Conservation (phyloP, 805 yeast genomes). For the Cyberlindnera samutprakarnensis region DNA sequence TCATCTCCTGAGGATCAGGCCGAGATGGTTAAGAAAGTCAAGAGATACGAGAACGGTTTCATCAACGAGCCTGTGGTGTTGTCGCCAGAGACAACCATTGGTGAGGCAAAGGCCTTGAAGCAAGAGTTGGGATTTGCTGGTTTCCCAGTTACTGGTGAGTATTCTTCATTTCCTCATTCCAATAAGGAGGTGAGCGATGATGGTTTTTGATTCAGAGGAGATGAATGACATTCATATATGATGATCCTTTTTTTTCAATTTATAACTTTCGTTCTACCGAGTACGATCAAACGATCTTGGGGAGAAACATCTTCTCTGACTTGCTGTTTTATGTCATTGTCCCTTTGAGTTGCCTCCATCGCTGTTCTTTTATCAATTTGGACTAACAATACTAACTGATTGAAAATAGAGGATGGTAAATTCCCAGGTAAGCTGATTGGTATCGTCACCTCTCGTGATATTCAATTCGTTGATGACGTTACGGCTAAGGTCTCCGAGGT, state of each 20-base stretch:
- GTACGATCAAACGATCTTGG: conserved; percentile 92
- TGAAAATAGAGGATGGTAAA: conserved; percentile 72
- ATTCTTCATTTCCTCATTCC: conserved; percentile 5
- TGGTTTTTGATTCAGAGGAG: no score
- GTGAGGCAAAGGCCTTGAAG: conserved; percentile 69
- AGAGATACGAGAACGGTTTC: conserved; percentile 96
- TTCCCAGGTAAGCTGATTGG: conserved; percentile 88
- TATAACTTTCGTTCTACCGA: conserved; percentile 99
- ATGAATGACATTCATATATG: conserved; percentile 25
- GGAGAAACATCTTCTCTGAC: conserved; percentile 55
- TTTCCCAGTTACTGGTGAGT: conserved; percentile 99
- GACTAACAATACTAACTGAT: conserved; percentile 13
- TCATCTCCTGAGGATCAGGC: conserved; percentile 97
- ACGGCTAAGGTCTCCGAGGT: conserved; percentile 57
- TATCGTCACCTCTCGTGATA: conserved; percentile 94
- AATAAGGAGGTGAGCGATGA: not conserved
- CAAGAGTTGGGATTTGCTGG: conserved; percentile 83
- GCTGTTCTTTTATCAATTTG: no score
- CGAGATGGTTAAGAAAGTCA: conserved; percentile 94
- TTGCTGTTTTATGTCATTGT: no score
- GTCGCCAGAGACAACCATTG: conserved; percentile 68
- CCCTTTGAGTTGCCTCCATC: no score
- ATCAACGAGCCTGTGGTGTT: conserved; percentile 90
- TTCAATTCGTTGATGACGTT: conserved; percentile 84
- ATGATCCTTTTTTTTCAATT: conserved; percentile 38